Percentiles rank a stretch among this genome's conserved stretches.
Conservation (phyloP, 371 early-diverging fungal genomes). For the Choanephora cucurbitarum region DNA sequence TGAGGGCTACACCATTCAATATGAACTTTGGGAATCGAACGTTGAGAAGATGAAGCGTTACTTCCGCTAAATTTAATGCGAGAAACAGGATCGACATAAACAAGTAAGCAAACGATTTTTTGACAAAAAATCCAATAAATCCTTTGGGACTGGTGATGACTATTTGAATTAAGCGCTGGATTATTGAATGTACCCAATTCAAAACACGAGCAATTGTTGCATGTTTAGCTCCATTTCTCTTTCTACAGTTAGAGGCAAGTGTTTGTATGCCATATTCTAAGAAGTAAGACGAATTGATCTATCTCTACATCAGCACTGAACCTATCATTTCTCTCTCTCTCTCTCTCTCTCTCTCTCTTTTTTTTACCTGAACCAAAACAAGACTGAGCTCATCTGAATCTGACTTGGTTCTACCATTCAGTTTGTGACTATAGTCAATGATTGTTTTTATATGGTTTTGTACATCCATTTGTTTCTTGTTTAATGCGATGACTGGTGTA, state of each 20-base stretch:
- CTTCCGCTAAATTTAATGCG: constrained; percentile 48
- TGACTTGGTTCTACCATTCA: constrained; percentile 13
- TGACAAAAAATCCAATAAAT: constrained; percentile 34
- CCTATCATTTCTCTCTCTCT: too few relatives aligned
- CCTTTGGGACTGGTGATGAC: constrained; percentile 24
- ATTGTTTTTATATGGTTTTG: constrained; percentile 24
- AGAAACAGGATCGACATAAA: constrained; percentile 47
- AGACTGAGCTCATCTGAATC: constrained; percentile 25
- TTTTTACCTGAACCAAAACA: constrained; percentile 34
- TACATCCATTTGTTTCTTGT: constrained; percentile 8
- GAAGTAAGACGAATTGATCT: constrained; percentile 57
- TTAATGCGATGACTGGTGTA: constrained; percentile 16
- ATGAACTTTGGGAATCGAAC: constrained; percentile 56
- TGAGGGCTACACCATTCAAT: constrained; percentile 62
- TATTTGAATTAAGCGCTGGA: constrained; percentile 19
- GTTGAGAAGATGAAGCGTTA: constrained; percentile 55
- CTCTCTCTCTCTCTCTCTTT: too few relatives aligned
- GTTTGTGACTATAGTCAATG: constrained; percentile 18
- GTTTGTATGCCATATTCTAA: constrained; percentile 43
- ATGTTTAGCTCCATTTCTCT: constrained; percentile 15
- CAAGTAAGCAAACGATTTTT: constrained; percentile 31
- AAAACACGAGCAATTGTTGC: constrained; percentile 5
- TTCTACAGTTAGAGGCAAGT: constrained; percentile 33
- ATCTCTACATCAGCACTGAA: not conserved
- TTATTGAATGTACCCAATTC: not conserved